Evolutionary conservation across 345 rosid species (phyloP).

Genomic region (Abelmoschus esculentus): DNA sequence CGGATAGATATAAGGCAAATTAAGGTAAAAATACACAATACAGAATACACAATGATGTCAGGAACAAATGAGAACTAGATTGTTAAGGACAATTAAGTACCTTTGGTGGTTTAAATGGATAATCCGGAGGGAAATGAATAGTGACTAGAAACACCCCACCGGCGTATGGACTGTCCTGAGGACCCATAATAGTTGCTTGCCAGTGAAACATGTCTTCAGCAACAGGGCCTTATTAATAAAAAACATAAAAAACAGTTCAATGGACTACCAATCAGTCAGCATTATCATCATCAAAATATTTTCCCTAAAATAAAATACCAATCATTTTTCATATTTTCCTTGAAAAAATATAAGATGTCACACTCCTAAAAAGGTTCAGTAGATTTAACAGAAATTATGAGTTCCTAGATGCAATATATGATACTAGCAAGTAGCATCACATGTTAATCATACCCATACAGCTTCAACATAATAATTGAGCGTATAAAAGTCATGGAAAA

Average conservation of each 20-base stretch:
- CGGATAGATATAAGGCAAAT: not conserved
- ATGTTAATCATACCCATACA: not conserved
- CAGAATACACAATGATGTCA: not conserved
- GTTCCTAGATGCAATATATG: not conserved
- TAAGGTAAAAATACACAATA: not conserved
- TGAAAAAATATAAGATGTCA: not conserved
- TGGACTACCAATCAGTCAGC: not conserved
- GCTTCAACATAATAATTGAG: not conserved
- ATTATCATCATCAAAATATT: not conserved
- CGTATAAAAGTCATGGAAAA: not conserved
- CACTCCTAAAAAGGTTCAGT: not conserved
- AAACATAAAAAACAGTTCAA: not conserved
- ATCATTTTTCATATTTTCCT: not conserved
- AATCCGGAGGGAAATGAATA: conserved; percentile 16
- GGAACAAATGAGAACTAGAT: not conserved
- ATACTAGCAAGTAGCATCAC: not conserved
- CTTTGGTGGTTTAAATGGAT: conserved; percentile 22
- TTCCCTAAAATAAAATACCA: not conserved
- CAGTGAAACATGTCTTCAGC: conserved; percentile 53
- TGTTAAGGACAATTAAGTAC: conserved; percentile 1
- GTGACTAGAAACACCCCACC: conserved; percentile 23
- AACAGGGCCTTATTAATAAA: conserved; percentile 19
- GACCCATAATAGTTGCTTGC: conserved; percentile 22
- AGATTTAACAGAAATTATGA: not conserved
- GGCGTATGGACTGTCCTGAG: conserved; percentile 19